phyloP scores from a whole-genome alignment of 441 rosid species.

The Adansonia grandidieri region DNA sequence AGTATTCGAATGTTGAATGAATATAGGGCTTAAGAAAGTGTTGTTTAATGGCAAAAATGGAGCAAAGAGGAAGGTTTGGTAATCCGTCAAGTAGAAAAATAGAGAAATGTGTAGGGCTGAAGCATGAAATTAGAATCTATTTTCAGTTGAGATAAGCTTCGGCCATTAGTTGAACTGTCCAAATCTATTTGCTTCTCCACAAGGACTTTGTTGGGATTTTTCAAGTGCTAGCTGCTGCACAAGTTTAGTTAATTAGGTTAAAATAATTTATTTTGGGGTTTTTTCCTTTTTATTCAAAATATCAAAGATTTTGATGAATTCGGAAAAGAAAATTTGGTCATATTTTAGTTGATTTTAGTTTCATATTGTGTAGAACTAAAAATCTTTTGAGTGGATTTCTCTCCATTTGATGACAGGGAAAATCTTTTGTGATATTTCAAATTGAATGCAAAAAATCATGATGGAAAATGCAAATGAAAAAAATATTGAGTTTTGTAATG shows the following conservation, averaged over 20 bases:
- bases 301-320: neutral
- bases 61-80: neutral
- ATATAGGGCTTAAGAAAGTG: too few relatives aligned
- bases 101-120: neutral
- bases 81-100: neutral
- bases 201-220: conserved; percentile 4
- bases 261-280: neutral
- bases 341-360: neutral
- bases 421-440: neutral
- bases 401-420: neutral
- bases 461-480: neutral
- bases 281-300: neutral
- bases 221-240: neutral
- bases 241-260: neutral
- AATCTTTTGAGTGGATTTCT: neutral
- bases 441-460: conserved; percentile 7
- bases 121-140: neutral
- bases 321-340: neutral
- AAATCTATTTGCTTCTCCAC: conserved; percentile 20
- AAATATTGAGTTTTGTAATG: neutral
- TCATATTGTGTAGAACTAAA: neutral
- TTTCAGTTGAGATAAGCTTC: conserved; percentile 23
- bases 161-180: conserved; percentile 33
- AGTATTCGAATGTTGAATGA: neutral
- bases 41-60: neutral